Evolutionary conservation across 768 basidiomycete genomes (phyloP).

Genomic region (Termitomyces sp.): DNA sequence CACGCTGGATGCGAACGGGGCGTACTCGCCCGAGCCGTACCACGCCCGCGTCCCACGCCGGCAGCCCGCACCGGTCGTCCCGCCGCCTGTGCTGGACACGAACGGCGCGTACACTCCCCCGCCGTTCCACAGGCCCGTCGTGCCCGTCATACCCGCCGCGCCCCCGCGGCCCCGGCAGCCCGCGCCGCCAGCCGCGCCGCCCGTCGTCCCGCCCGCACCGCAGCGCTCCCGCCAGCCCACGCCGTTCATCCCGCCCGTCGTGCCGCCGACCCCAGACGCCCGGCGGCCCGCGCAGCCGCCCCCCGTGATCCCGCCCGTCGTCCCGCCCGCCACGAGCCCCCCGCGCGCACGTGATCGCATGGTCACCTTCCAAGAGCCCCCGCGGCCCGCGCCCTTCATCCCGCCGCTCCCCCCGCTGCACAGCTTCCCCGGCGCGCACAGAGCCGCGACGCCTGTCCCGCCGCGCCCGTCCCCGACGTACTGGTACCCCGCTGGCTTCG

Average conservation of each 20-base stretch:
- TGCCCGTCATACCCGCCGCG: not conserved
- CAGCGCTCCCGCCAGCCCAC: too few species aligned
- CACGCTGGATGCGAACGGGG: too few species aligned
- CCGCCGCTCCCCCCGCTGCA: not conserved
- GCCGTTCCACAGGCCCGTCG: not conserved
- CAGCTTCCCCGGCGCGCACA: not conserved
- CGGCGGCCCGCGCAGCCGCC: not conserved
- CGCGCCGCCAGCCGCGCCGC: too few species aligned
- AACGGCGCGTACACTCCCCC: too few species aligned
- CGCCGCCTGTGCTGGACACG: too few species aligned
- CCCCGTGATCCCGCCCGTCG: not conserved
- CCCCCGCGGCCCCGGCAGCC: too few species aligned
- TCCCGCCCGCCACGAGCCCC: not conserved
- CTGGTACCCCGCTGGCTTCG: constrained; percentile 2
- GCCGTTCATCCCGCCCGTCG: too few species aligned
- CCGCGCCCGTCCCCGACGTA: not conserved
- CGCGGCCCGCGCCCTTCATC: not conserved
- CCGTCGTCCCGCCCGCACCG: not conserved
- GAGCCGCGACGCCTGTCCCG: not conserved
- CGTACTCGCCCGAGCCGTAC: too few species aligned
- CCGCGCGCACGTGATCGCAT: not conserved
- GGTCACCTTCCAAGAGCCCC: not conserved
- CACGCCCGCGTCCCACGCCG: too few species aligned
- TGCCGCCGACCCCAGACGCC: too few species aligned
- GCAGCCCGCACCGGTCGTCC: too few species aligned